These are phyloP conservation scores for Pseudopediastrum boryanum DNA, from an alignment of 139 green algal species.

Conservation along the genomic window DNA sequence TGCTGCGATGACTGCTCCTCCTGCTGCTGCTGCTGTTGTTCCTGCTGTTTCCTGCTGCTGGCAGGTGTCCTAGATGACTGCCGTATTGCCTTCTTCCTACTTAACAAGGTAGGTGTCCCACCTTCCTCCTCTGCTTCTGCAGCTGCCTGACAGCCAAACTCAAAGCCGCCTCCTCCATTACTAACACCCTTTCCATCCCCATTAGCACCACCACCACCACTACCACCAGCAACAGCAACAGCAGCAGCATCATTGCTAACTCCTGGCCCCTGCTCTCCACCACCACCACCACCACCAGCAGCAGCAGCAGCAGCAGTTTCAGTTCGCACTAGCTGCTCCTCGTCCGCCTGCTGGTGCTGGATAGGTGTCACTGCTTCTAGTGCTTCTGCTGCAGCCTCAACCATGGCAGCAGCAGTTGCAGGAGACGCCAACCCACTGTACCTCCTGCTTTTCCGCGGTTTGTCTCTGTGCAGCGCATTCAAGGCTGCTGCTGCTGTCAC, in stretches of 20 bases:
- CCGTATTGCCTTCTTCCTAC: not conserved
- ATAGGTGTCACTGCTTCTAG: too few relatives aligned
- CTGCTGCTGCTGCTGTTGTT: slow-evolving; percentile 4
- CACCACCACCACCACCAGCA: slow-evolving; percentile 10
- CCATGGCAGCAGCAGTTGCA: too few relatives aligned
- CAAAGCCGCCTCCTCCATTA: too few relatives aligned
- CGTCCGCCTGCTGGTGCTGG: too few relatives aligned
- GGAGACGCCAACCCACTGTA: not conserved
- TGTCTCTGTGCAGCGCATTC: not conserved
- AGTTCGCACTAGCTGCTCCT: not conserved
- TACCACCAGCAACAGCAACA: too few relatives aligned
- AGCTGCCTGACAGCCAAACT: too few relatives aligned
- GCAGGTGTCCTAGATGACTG: not conserved
- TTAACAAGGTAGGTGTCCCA: too few relatives aligned
- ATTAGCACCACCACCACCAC: too few relatives aligned
- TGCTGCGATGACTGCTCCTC: too few relatives aligned
- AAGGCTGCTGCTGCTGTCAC: not conserved
- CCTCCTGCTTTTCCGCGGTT: not conserved
- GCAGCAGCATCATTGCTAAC: not conserved
- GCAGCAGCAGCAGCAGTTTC: not conserved
- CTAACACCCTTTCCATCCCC: too few relatives aligned
- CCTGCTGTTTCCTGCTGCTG: not conserved
- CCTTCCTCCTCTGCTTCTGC: too few relatives aligned
- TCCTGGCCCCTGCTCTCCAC: not conserved
- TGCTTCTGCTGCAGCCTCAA: too few relatives aligned